Percentiles rank a stretch among this genome's conserved stretches.
Evolutionary conservation across 2,329 filamentous ascomycete species (phyloP).

Genomic region (Acrocalymma vagum): DNA sequence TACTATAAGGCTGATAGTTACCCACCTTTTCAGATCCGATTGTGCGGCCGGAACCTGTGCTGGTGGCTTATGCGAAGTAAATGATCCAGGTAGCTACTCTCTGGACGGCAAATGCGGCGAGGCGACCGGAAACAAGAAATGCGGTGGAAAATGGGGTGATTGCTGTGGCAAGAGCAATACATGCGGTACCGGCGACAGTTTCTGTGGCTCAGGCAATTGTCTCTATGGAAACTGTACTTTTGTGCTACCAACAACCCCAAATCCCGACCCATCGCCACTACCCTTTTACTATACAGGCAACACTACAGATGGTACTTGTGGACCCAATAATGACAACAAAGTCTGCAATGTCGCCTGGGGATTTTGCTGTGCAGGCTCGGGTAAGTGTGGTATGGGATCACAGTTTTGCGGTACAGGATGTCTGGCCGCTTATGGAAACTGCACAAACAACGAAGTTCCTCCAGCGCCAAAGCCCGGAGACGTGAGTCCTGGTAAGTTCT

Average conservation of each 20-base stretch:
- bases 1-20: too few relatives aligned
- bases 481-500: conserved; percentile 8
- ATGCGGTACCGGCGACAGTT: conserved; percentile 17
- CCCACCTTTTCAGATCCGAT: conserved; percentile 1
- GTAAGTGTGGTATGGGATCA: conserved; percentile 7
- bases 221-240: conserved; percentile 19
- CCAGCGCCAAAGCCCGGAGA: conserved; percentile 9
- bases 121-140: conserved; percentile 13
- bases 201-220: conserved; percentile 16
- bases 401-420: conserved; percentile 9
- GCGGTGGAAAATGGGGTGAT: conserved; percentile 20
- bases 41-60: conserved; percentile 9
- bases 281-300: conserved; percentile 4
- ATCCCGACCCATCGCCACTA: conserved; percentile 3
- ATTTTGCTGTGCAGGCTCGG: conserved; percentile 11
- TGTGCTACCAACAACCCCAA: background rate
- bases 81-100: conserved; percentile 8
- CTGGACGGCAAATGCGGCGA: conserved; percentile 18
- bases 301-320: conserved; percentile 15
- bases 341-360: conserved; percentile 10
- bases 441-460: conserved; percentile 2
- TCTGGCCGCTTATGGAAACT: conserved; percentile 8
- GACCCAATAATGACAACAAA: conserved; percentile 7
- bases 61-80: conserved; percentile 4
- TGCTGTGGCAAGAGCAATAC: conserved; percentile 13